Evolutionary conservation across 306 rosid species (phyloP).

Genomic region (Vigna angularis): DNA sequence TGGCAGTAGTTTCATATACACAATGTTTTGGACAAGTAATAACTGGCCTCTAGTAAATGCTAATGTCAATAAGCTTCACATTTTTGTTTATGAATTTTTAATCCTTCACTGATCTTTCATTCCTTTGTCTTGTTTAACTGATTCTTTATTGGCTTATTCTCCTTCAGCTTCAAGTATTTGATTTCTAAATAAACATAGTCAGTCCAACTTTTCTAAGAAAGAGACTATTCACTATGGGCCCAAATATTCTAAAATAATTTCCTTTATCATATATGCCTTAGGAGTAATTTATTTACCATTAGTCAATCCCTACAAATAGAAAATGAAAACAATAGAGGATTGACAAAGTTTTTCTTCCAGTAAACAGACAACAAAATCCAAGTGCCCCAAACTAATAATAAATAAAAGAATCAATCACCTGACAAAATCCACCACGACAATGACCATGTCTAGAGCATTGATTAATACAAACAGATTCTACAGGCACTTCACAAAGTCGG

Average conservation of each 20-base stretch:
- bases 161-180: constrained; percentile 26
- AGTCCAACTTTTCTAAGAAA: constrained; percentile 2
- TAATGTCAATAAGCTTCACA: constrained; percentile 13
- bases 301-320: constrained; percentile 27
- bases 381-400: neutral
- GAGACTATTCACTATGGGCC: constrained; percentile 1
- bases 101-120: constrained; percentile 21
- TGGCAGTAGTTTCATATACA: neutral
- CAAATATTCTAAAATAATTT: constrained; percentile 29
- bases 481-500: constrained; percentile 80
- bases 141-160: constrained; percentile 29
- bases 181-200: constrained; percentile 15
- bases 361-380: constrained; percentile 37
- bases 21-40: constrained; percentile 17
- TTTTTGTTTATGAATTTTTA: neutral
- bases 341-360: constrained; percentile 30
- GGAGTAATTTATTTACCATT: constrained; percentile 7
- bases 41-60: neutral
- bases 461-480: constrained; percentile 78
- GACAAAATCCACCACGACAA: constrained; percentile 94
- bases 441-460: constrained; percentile 90
- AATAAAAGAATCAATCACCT: constrained; percentile 59
- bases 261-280: neutral
- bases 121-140: constrained; percentile 5
- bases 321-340: constrained; percentile 35